Evolutionary conservation across 305 asterid species (phyloP), one percentile per base, ranked within the genome.

Genomic region (Fraxinus albicans): DNA sequence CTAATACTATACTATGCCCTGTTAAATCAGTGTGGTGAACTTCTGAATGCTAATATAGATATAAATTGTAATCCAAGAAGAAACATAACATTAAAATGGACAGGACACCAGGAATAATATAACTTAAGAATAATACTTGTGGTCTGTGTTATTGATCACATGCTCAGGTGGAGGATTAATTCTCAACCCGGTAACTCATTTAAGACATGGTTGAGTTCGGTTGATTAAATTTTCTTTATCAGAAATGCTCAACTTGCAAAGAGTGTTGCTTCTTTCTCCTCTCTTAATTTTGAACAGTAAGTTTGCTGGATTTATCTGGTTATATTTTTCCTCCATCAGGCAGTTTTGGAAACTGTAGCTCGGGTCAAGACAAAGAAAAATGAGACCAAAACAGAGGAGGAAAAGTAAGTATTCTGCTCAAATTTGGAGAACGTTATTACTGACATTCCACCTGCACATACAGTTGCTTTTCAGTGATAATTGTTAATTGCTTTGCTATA

Each of bases 321-420:
- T 50, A 73, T 76, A 29, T 79, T 77, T 82, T 80, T 50, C 84
- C 80, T 19, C 84, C 17, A 77, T 85, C 96, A 93, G 99, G 99
- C 98, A 67, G 97, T 92, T 81, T 83, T 96, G 94, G 99, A 96
- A 91, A 96, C 99, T 81, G 99, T 96, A 76, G 98, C 98, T 81
- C 92, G 98, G 91, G 97, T 96, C 81, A 96, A 88, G 89, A 78
- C 98, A 86, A 96, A 94, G 97, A 96, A 96, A 87, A 96, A 96
- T 89, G 99, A 95, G 35, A 65, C 35, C 34, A 65, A 65, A 81
- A 93, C 98, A 12, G 93, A 93, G 82, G 98, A 96, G 86, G 98
- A 96, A 78, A 93, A 96, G 99, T 94, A 88, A 31, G 90, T 80
- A 40, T 79, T 75, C 0, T 29, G 38, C 33, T 67, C 8, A n/a